Evolutionary conservation across 192 early-diverging fungal genomes (phyloP).

Genomic region (Backusella westeae): DNA sequence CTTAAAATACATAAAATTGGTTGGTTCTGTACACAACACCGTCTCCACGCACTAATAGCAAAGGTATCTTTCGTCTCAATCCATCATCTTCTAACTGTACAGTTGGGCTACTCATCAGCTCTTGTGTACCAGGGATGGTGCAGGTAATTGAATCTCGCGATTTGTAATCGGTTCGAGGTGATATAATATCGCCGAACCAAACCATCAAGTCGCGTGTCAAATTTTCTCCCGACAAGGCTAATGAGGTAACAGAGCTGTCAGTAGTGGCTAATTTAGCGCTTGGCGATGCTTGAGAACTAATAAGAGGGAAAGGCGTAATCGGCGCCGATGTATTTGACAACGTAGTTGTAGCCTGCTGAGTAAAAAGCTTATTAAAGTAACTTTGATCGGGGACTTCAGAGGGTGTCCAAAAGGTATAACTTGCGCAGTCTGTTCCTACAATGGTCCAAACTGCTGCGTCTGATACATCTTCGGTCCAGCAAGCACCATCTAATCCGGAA

Average conservation of each 20-base stretch:
- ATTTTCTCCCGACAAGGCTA: constrained; percentile 64
- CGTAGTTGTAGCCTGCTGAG: not conserved
- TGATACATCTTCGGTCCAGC: constrained; percentile 76
- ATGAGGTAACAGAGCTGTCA: constrained; percentile 14
- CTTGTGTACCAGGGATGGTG: constrained; percentile 34
- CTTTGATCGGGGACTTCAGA: constrained; percentile 15
- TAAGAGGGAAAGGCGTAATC: constrained; percentile 32
- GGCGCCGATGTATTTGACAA: not conserved
- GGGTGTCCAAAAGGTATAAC: constrained; percentile 54
- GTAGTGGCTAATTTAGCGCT: constrained; percentile 21
- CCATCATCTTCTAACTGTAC: constrained; percentile 7
- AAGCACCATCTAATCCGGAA: constrained; percentile 30
- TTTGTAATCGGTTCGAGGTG: constrained; percentile 46
- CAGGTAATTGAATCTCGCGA: constrained; percentile 43
- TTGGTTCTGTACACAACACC: constrained; percentile 39
- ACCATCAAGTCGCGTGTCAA: constrained; percentile 66
- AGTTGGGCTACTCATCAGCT: constrained; percentile 16
- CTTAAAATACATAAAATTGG: constrained; percentile 26
- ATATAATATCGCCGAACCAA: constrained; percentile 62
- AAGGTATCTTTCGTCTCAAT: constrained; percentile 15
- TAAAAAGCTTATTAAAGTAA: not conserved
- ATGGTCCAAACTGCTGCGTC: constrained; percentile 93
- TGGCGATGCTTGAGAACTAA: not conserved
- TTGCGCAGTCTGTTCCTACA: constrained; percentile 73
- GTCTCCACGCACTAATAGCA: constrained; percentile 38